A percentile compares a stretch with the other conserved stretches of the same genome.
These are phyloP conservation scores for Phyllostachys edulis DNA, from an alignment of 176 grass and related monocot genomes.

Conservation along the genomic window DNA sequence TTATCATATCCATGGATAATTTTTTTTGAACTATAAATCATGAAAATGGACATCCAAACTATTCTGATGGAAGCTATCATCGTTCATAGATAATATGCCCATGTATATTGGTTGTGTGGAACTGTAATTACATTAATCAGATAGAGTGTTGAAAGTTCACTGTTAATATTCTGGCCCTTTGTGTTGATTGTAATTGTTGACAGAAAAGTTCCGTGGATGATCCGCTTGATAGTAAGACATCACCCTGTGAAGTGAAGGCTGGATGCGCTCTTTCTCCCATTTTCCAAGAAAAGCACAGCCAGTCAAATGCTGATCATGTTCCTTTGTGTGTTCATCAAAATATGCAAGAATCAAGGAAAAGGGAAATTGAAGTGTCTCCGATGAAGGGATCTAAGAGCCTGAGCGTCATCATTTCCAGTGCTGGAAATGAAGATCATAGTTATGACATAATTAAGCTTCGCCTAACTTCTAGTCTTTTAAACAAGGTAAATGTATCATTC, in stretches of 20 bases:
- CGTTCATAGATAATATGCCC: neutral
- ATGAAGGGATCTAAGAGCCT: neutral
- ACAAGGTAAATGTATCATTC: slow-evolving; percentile 38
- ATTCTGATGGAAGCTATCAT: neutral
- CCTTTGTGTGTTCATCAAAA: slow-evolving; percentile 6
- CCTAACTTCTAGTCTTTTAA: slow-evolving; percentile 45
- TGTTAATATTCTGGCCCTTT: slow-evolving; percentile 1
- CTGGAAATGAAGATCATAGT: slow-evolving; percentile 22
- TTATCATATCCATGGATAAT: neutral
- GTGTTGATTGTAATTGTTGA: slow-evolving; percentile 14
- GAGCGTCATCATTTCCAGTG: slow-evolving; percentile 9
- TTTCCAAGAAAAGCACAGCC: too few relatives aligned
- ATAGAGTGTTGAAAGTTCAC: slow-evolving; percentile 4
- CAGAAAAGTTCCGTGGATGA: slow-evolving; percentile 7
- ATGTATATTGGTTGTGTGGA: neutral
- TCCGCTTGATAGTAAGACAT: slow-evolving; percentile 7
- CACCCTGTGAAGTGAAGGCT: slow-evolving; percentile 23
- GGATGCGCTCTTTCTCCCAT: neutral
- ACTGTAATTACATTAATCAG: neutral
- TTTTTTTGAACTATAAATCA: neutral
- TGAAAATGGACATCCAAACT: neutral
- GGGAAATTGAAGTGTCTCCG: slow-evolving; percentile 20
- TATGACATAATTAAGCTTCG: slow-evolving; percentile 47
- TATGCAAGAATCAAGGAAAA: slow-evolving; percentile 29
- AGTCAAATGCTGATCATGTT: neutral